These are phyloP conservation scores for Cokeromyces recurvatus DNA, from an alignment of 371 early-diverging fungal genomes.

Conservation along the genomic window DNA sequence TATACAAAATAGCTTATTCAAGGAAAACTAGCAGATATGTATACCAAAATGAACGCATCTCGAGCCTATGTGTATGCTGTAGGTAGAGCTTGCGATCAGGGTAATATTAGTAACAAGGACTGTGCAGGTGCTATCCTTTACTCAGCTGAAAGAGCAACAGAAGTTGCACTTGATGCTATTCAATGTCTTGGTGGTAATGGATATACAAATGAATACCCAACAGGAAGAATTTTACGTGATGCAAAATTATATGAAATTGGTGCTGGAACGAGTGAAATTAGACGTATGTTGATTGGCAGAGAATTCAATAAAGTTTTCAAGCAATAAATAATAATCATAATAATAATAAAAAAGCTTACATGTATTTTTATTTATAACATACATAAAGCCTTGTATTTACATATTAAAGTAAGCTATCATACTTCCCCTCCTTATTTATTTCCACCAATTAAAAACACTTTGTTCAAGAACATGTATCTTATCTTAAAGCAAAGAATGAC, in stretches of 20 bases:
- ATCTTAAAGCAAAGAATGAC: no score
- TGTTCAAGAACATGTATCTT: no score
- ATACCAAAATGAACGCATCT: conserved; percentile 90
- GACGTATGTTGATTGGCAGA: conserved; percentile 93
- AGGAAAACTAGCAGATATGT: conserved; percentile 96
- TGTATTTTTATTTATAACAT: not conserved
- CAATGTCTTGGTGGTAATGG: conserved; percentile 96
- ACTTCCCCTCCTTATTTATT: no score
- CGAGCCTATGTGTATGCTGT: conserved; percentile 92
- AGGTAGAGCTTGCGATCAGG: conserved; percentile 82
- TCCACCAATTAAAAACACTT: no score
- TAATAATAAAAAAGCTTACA: not conserved
- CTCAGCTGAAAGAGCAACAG: conserved; percentile 94
- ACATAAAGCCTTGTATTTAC: no score
- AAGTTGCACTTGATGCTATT: conserved; percentile 92
- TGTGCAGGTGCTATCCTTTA: conserved; percentile 96
- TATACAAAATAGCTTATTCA: conserved; percentile 64
- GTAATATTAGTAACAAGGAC: conserved; percentile 81
- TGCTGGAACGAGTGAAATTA: conserved; percentile 96
- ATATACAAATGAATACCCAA: conserved; percentile 92
- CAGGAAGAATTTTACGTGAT: conserved; percentile 92
- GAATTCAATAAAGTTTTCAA: conserved; percentile 63
- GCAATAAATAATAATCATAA: not conserved
- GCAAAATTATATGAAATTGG: conserved; percentile 98
- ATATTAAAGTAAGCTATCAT: no score